These are phyloP conservation scores for Pleurostoma richardsiae DNA, from an alignment of 2,329 filamentous ascomycete species.

Conservation along the genomic window DNA sequence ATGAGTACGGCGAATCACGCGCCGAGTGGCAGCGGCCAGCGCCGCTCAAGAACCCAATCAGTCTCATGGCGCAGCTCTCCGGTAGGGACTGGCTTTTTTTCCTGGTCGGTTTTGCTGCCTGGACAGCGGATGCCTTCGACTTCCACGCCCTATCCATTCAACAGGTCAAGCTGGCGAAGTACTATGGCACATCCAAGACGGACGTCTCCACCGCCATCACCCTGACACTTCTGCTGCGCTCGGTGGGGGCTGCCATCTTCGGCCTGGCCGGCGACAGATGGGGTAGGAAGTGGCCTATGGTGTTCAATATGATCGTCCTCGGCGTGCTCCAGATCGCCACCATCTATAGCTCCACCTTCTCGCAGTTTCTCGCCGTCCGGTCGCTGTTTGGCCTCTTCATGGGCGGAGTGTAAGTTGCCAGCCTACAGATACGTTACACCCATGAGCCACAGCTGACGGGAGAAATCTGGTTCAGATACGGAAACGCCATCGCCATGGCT, in stretches of 20 bases:
- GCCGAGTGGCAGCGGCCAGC: constrained; percentile 66
- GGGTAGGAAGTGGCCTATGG: constrained; percentile 81
- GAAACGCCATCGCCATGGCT: constrained; percentile 73
- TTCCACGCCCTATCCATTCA: constrained; percentile 79
- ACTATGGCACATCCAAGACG: constrained; percentile 49
- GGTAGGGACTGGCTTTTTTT: constrained; percentile 71
- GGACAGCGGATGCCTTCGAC: constrained; percentile 80
- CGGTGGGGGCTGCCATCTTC: constrained; percentile 70
- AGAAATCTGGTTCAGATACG: constrained; percentile 42
- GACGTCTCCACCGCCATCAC: constrained; percentile 72
- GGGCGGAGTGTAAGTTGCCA: constrained; percentile 55
- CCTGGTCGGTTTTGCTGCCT: constrained; percentile 67
- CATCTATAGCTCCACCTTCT: constrained; percentile 68
- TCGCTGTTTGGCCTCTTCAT: constrained; percentile 73
- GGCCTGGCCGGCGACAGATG: constrained; percentile 74
- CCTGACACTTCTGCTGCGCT: constrained; percentile 68
- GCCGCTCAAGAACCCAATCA: constrained; percentile 65
- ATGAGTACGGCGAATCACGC: constrained; percentile 58
- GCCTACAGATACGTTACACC: neutral
- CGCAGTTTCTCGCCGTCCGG: constrained; percentile 69
- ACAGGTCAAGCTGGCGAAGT: constrained; percentile 60
- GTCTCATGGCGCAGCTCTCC: constrained; percentile 58
- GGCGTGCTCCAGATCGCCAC: constrained; percentile 67
- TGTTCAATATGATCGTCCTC: constrained; percentile 70
- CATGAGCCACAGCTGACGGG: too few species aligned